Conservation (phyloP, 75 land plant genomes). For the Sequoiadendron giganteum region DNA sequence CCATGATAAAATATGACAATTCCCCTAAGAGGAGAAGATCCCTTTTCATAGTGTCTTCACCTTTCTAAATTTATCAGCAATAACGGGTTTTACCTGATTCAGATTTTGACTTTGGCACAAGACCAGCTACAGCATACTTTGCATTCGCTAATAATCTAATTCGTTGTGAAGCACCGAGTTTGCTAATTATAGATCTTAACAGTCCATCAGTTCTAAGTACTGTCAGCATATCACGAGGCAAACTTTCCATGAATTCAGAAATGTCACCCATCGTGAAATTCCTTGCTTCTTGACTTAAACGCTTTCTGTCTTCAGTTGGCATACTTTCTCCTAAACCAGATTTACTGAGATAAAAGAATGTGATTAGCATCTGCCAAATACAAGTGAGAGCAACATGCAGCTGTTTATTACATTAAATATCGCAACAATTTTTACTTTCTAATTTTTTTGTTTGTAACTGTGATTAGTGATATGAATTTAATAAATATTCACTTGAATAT, state of each 20-base stretch:
- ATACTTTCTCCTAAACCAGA: slow-evolving; percentile 74
- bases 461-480: background rate
- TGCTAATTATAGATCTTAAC: slow-evolving; percentile 65
- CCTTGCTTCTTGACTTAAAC: slow-evolving; percentile 61
- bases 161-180: slow-evolving; percentile 66
- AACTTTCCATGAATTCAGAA: slow-evolving; percentile 86
- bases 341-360: slow-evolving; percentile 46
- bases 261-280: slow-evolving; percentile 82
- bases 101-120: slow-evolving; percentile 20
- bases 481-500: background rate
- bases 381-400: slow-evolving; percentile 1
- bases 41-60: background rate
- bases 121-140: slow-evolving; percentile 75
- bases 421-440: background rate
- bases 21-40: too few species aligned
- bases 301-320: slow-evolving; percentile 65
- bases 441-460: background rate
- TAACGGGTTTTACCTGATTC: slow-evolving; percentile 35
- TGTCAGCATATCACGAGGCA: slow-evolving; percentile 83
- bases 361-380: slow-evolving; percentile 5
- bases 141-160: slow-evolving; percentile 67
- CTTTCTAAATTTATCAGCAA: background rate
- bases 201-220: slow-evolving; percentile 60
- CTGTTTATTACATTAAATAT: background rate
- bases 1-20: background rate